Evolutionary conservation across 352 stramenopile species (phyloP).

Genomic region (Pythium graminicola): DNA sequence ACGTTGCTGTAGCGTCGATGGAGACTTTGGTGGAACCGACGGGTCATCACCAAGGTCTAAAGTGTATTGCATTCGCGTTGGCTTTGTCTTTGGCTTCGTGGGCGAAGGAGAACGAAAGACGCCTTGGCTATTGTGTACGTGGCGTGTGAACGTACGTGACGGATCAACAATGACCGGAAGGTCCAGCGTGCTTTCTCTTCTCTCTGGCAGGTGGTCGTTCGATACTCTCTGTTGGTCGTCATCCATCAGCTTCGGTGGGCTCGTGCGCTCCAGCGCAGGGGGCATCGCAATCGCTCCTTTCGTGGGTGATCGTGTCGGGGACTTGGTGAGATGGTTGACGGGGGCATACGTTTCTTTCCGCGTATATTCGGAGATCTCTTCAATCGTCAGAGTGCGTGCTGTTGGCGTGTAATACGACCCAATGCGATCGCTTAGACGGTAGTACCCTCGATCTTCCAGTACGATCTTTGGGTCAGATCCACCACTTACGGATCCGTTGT

Average conservation of each 20-base stretch:
- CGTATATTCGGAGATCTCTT: slow-evolving; percentile 63
- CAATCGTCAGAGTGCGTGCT: slow-evolving; percentile 53
- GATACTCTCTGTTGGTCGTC: slow-evolving; percentile 6
- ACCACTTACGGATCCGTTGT: not conserved
- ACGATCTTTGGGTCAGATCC: slow-evolving; percentile 11
- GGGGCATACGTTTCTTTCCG: slow-evolving; percentile 42
- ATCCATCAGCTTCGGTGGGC: slow-evolving; percentile 1
- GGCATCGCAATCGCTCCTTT: slow-evolving; percentile 37
- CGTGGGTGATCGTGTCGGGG: slow-evolving; percentile 27
- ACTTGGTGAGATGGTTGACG: slow-evolving; percentile 31
- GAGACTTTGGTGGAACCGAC: slow-evolving; percentile 1
- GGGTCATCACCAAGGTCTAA: slow-evolving; percentile 32
- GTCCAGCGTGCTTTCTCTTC: slow-evolving; percentile 12
- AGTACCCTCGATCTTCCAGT: slow-evolving; percentile 64
- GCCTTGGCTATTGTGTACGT: slow-evolving; percentile 55
- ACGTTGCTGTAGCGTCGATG: slow-evolving; percentile 10
- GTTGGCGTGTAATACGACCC: slow-evolving; percentile 68
- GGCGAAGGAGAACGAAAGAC: slow-evolving; percentile 52
- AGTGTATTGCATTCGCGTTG: slow-evolving; percentile 27
- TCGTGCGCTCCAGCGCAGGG: slow-evolving; percentile 39
- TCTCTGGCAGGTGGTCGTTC: not conserved
- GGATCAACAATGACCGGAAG: slow-evolving; percentile 51
- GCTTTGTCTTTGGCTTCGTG: slow-evolving; percentile 21
- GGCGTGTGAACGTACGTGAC: slow-evolving; percentile 51
- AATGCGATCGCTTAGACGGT: slow-evolving; percentile 77